These are phyloP conservation scores for Pyronema domesticum DNA, from an alignment of 495 filamentous ascomycete species.

Conservation along the genomic window DNA sequence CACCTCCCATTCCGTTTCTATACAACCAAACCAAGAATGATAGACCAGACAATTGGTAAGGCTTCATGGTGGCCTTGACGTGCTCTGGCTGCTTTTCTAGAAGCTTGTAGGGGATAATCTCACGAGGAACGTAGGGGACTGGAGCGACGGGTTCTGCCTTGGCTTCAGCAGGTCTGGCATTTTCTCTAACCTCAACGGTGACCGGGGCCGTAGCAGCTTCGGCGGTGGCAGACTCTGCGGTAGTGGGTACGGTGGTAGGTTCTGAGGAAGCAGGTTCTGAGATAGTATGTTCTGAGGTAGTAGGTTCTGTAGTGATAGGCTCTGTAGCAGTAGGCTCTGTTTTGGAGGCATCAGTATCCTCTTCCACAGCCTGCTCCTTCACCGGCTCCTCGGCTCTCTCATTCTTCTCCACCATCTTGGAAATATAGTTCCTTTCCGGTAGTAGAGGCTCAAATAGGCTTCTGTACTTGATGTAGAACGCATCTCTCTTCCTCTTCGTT, in stretches of 20 bases:
- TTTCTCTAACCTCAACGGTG: background rate
- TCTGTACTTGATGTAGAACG: conserved; percentile 36
- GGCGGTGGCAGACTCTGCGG: conserved; percentile 2
- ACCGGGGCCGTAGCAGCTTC: conserved; percentile 3
- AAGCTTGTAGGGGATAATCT: conserved; percentile 29
- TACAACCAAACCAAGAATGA: conserved; percentile 43
- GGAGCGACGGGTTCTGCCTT: background rate
- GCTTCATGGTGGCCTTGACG: conserved; percentile 39
- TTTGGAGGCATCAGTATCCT: background rate
- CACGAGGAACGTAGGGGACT: background rate
- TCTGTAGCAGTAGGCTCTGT: no score
- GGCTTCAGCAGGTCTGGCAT: background rate
- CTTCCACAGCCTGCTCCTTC: conserved; percentile 5
- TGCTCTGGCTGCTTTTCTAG: conserved; percentile 34
- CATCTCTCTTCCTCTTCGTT: conserved; percentile 32
- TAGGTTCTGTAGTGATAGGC: no score
- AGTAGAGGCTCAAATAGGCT: conserved; percentile 37
- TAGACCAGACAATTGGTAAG: conserved; percentile 44
- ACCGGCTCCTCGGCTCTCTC: conserved; percentile 8
- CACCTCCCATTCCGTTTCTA: conserved; percentile 68
- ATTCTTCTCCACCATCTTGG: conserved; percentile 27
- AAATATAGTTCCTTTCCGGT: conserved; percentile 36
- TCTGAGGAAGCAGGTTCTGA: background rate
- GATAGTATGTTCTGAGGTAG: no score
- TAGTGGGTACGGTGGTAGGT: background rate